phyloP scores from a whole-genome alignment of 2,329 filamentous ascomycete species.

The Leptographium lundbergii region DNA sequence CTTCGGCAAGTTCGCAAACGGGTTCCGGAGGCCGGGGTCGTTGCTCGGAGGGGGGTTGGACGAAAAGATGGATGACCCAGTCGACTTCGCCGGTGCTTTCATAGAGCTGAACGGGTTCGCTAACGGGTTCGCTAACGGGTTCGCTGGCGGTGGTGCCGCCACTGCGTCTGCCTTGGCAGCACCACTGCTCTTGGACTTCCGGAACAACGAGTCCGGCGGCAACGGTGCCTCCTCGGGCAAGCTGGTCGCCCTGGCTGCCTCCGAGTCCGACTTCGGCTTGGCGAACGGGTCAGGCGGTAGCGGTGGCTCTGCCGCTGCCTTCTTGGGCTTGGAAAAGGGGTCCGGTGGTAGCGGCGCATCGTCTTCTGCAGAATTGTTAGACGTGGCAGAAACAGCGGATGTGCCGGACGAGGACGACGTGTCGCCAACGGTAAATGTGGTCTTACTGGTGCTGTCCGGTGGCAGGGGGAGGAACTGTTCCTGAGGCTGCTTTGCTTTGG shows the following conservation, averaged over 20 bases:
- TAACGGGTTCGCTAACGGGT: slow-evolving; percentile 7
- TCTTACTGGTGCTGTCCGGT: slow-evolving; percentile 43
- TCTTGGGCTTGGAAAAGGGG: slow-evolving; percentile 6
- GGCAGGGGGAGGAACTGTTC: slow-evolving; percentile 30
- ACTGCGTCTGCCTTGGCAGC: slow-evolving; percentile 12
- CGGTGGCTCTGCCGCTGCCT: slow-evolving; percentile 14
- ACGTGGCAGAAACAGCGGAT: slow-evolving; percentile 18
- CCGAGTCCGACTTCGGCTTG: slow-evolving; percentile 15
- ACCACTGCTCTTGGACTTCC: slow-evolving; percentile 5
- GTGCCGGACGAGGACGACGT: slow-evolving; percentile 39
- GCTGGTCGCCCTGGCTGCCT: slow-evolving; percentile 10
- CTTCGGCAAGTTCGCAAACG: slow-evolving; percentile 12
- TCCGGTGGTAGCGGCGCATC: slow-evolving; percentile 17
- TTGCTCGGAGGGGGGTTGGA: slow-evolving; percentile 1
- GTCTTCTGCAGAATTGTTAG: slow-evolving; percentile 14
- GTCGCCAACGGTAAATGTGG: slow-evolving; percentile 33
- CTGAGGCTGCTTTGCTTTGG: slow-evolving; percentile 5
- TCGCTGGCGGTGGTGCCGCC: neutral
- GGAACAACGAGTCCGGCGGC: slow-evolving; percentile 2
- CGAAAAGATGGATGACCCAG: slow-evolving; percentile 9
- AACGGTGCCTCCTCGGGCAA: slow-evolving; percentile 6
- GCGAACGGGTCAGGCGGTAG: slow-evolving; percentile 16
- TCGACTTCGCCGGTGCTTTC: neutral
- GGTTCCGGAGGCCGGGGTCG: slow-evolving; percentile 3
- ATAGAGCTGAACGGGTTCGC: slow-evolving; percentile 5